Evolutionary conservation across 2,329 filamentous ascomycete species (phyloP), one percentile per base, ranked within the genome.

Genomic region (Alternaria sp.): DNA sequence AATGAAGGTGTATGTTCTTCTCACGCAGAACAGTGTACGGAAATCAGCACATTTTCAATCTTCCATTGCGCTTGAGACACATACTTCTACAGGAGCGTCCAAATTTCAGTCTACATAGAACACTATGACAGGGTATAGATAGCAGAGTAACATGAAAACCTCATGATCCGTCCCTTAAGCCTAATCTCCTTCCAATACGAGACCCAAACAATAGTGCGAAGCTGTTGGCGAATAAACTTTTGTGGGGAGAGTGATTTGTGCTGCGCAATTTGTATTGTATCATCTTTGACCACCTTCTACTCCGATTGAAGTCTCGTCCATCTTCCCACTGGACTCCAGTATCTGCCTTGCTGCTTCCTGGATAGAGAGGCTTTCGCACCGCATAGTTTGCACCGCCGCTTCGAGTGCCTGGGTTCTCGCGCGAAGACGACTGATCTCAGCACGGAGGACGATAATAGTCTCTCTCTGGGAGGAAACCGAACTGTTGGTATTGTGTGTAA

Each of bases 401-500:
- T 79, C 75, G 5, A 79, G 60, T 5, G 55, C 61, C 21, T 74
- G 73, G 3, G 73, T 78, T 15, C 75, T 69, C 6, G 71, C 66
- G n/a, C 76, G 68, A 10, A 79, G 65, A 23, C 75, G 67, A 26
- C 65, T 63, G 23, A 79, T 70, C 50, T 79, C 76, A n/a, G 68
- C 67, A 12, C 75, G 69, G 7, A 79, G 70, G 10, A 77, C 76
- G 21, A 70, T 74, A 15, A 79, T 69, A 1, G 75, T 76, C 47
- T 76, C 74, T 20, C 63, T 46, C 37, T 73, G 66, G 3, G 71
- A 66, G 26, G 64, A 55, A 28, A 37, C 53, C 25, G 5, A 33
- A 60, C 18, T 64, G 63, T 21, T 41, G 15, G 47, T 45, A 18
- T 6, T 50, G n/a, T 54, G 14, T 8, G 49, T 53, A 14, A 33